Percentiles rank a stretch among this genome's conserved stretches.
These are phyloP conservation scores for Hyphopichia homilentoma DNA, from an alignment of 805 yeast genomes.

Conservation along the genomic window DNA sequence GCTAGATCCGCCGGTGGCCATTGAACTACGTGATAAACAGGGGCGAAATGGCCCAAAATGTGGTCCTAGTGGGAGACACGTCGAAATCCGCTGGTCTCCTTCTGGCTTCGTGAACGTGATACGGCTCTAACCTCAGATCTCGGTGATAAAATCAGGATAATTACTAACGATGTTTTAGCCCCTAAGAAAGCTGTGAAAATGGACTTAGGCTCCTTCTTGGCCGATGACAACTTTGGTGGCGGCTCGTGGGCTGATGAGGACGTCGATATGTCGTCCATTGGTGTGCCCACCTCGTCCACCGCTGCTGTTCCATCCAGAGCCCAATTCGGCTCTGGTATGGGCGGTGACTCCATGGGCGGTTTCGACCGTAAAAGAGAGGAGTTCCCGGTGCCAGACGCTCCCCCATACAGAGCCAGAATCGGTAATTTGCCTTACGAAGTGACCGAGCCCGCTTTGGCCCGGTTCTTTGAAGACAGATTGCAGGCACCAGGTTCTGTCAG, in stretches of 20 bases:
- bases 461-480: constrained; percentile 58
- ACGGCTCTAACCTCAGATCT: too few species aligned
- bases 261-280: constrained; percentile 64
- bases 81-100: too few species aligned
- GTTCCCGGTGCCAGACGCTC: constrained; percentile 82
- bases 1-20: too few species aligned
- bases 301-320: constrained; percentile 11
- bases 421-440: constrained; percentile 83
- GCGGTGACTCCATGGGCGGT: constrained; percentile 13
- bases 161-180: constrained; percentile 18
- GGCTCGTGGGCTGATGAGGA: constrained; percentile 86
- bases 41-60: too few species aligned
- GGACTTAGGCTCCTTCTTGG: constrained; percentile 84
- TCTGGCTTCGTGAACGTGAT: too few species aligned
- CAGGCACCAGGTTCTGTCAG: constrained; percentile 50
- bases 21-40: too few species aligned
- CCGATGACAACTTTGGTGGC: constrained; percentile 68
- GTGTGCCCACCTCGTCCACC: constrained; percentile 34
- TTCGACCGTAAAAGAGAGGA: constrained; percentile 52
- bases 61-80: too few species aligned
- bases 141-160: too few species aligned
- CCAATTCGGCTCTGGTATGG: constrained; percentile 6
- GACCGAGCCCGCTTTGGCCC: constrained; percentile 57
- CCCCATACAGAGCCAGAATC: constrained; percentile 91
- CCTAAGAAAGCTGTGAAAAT: constrained; percentile 65